Evolutionary conservation across 2,329 filamentous ascomycete genomes (phyloP), one percentile per base, ranked within the genome.

Genomic region (Fusarium sterilihyphosum): DNA sequence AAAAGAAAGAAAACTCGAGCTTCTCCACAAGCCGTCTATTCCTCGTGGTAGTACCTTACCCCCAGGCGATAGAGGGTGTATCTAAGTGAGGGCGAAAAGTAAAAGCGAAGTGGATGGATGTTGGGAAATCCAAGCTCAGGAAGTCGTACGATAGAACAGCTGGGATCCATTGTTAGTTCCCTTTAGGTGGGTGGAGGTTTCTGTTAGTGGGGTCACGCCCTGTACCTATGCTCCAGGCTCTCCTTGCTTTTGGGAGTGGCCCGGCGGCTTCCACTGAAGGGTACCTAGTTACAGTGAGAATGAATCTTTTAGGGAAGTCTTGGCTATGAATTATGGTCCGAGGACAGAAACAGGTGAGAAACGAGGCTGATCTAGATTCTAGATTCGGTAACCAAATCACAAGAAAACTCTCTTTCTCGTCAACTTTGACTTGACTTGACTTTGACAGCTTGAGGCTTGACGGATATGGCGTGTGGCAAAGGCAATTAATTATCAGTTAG

Each of bases 21-120:
- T 70, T 75, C 77, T 78, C 77, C 77, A 78, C 77, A 78, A 74
- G 77, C 77, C 77, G 77, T 75, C 61, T 62, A 73, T 75, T 78
- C 75, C 72, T 78, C 70, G 75, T 76, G 72, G 49, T 24, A 52
- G 33, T 35, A 67, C 65, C 65, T 64, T 52, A 60, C 57, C 57
- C 57, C 57, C 43, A 38, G 43, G 35, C 24, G 6, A 33, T 29
- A 46, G 61, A 66, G 66, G 66, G 64, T 63, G 65, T 68, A 13
- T 63, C 52, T 46, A 63, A 38, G 60, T 59, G 43, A 60, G 11
- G 24, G 50, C 33, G 50, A 53, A 26, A 53, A 53, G 50, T 53
- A 26, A 53, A 37, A 37, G 50, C 13, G 33, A 53, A 53, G 50
- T 53, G 50, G 52, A 56, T 43, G 52, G 52, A 31, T 60, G 62